Conservation (phyloP, 192 early-diverging fungal genomes). For the Spinellus fusiger region DNA sequence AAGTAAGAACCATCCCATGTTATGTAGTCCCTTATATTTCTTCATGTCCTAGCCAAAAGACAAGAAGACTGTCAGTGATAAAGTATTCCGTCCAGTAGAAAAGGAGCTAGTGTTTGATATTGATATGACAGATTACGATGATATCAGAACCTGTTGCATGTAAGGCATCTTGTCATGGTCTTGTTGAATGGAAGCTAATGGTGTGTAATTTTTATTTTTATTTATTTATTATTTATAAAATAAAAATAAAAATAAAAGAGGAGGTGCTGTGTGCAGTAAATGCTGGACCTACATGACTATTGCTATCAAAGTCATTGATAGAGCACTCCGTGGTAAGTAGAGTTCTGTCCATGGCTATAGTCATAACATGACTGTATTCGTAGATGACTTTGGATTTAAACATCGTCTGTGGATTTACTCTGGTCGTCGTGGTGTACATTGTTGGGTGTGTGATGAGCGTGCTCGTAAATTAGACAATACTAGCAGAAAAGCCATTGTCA, state of each 20-base stretch:
- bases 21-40: not conserved
- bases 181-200: not conserved
- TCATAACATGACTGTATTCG: not conserved
- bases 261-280: slow-evolving; percentile 78
- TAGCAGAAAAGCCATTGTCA: slow-evolving; percentile 74
- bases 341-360: not conserved
- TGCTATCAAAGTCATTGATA: slow-evolving; percentile 83
- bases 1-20: slow-evolving; percentile 28
- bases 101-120: slow-evolving; percentile 98
- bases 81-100: slow-evolving; percentile 69
- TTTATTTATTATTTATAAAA: no score
- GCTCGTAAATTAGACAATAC: slow-evolving; percentile 75
- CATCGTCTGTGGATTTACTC: slow-evolving; percentile 93
- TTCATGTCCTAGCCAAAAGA: slow-evolving; percentile 64
- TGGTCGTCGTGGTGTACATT: slow-evolving; percentile 96
- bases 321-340: slow-evolving; percentile 54
- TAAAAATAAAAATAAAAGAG: no score
- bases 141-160: slow-evolving; percentile 91
- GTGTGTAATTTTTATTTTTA: not conserved
- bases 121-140: slow-evolving; percentile 99
- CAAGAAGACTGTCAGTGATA: slow-evolving; percentile 64
- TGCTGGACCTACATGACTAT: slow-evolving; percentile 96
- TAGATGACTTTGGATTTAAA: slow-evolving; percentile 94
- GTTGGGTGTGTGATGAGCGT: slow-evolving; percentile 92
- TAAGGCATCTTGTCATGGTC: no score